Percentiles rank a stretch among this genome's conserved stretches.
Conservation (phyloP, 2,329 filamentous ascomycete species). For the Fusarium chaquense region DNA sequence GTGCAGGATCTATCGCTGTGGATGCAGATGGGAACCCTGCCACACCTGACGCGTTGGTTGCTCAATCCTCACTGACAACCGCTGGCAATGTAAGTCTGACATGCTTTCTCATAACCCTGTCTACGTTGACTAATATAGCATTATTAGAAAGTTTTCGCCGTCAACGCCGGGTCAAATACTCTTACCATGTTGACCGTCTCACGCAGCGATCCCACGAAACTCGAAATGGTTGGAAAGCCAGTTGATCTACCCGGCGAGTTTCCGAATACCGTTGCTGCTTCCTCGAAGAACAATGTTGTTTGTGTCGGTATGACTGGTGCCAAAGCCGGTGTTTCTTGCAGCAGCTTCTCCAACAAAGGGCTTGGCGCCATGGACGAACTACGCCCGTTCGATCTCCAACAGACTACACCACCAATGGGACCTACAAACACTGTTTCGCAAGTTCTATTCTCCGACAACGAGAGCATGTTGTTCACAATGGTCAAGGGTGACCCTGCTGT, state of each 20-base stretch:
- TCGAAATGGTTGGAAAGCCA: constrained; percentile 59
- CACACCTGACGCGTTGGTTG: constrained; percentile 63
- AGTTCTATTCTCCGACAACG: constrained; percentile 68
- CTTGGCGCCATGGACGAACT: constrained; percentile 59
- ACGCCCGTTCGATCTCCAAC: constrained; percentile 62
- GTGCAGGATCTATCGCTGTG: constrained; percentile 58
- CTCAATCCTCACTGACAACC: constrained; percentile 63
- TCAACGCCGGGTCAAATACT: constrained; percentile 65
- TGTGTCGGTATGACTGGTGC: constrained; percentile 62
- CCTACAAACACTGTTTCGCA: constrained; percentile 71
- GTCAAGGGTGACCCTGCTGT: constrained; percentile 69
- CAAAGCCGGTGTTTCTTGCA: constrained; percentile 60
- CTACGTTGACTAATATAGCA: not conserved
- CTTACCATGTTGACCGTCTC: constrained; percentile 63
- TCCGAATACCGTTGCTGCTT: constrained; percentile 64
- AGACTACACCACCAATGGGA: constrained; percentile 69
- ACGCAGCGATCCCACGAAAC: constrained; percentile 55
- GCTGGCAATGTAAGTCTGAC: constrained; percentile 58
- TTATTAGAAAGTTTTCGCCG: constrained; percentile 63
- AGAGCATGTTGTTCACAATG: constrained; percentile 63
- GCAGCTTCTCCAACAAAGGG: constrained; percentile 53
- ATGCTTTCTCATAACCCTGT: rapidly evolving
- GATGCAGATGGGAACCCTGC: constrained; percentile 55
- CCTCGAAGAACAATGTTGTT: constrained; percentile 55
- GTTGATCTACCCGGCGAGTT: constrained; percentile 63